These are phyloP conservation scores for Entophlyctis helioformis DNA, from an alignment of 192 early-diverging fungal species.

Conservation along the genomic window DNA sequence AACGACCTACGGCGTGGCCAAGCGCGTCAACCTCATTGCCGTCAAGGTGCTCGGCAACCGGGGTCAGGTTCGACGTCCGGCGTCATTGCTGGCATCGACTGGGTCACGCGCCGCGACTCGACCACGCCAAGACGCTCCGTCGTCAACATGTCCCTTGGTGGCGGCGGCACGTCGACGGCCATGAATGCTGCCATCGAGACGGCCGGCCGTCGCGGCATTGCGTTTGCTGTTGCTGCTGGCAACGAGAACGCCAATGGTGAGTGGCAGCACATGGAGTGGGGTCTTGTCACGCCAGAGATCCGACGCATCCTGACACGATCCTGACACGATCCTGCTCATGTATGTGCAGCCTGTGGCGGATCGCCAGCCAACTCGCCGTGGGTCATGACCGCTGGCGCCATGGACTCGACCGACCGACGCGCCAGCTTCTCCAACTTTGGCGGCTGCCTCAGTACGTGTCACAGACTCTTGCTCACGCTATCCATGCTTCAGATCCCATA, in stretches of 20 bases:
- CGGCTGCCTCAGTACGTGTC: slow-evolving; percentile 46
- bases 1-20: slow-evolving; percentile 48
- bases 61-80: slow-evolving; percentile 13
- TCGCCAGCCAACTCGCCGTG: slow-evolving; percentile 7
- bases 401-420: slow-evolving; percentile 5
- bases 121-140: not conserved
- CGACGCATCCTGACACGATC: no score
- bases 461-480: no score
- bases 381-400: slow-evolving; percentile 19
- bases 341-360: slow-evolving; percentile 10
- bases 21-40: slow-evolving; percentile 42
- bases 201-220: slow-evolving; percentile 41
- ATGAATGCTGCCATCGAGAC: slow-evolving; percentile 38
- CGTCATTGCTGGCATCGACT: slow-evolving; percentile 24
- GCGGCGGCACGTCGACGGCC: slow-evolving; percentile 51
- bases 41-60: slow-evolving; percentile 35
- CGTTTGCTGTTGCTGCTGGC: slow-evolving; percentile 47
- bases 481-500: no score
- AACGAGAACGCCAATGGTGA: slow-evolving; percentile 31
- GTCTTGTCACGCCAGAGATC: no score
- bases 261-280: no score
- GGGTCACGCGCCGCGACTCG: not conserved
- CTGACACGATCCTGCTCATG: no score
- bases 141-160: slow-evolving; percentile 61
- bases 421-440: slow-evolving; percentile 46